phyloP scores from a whole-genome alignment of 257 asterid species.

The Gardenia jasminoides region DNA sequence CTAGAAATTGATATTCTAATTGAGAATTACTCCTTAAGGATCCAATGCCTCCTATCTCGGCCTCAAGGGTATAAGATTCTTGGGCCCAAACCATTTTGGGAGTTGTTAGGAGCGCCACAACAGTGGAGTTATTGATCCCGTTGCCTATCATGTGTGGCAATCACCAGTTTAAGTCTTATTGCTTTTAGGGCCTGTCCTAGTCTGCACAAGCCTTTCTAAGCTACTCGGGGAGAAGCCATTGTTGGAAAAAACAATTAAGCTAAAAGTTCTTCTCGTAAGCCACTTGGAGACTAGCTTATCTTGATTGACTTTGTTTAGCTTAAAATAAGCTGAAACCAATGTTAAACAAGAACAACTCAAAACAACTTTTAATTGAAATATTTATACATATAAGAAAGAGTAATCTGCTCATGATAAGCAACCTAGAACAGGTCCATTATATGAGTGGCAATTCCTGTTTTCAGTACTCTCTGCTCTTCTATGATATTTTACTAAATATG shows the following conservation, averaged over 20 bases:
- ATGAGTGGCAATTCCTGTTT: neutral
- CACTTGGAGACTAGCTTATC: neutral
- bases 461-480: conserved; percentile 3
- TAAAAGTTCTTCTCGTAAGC: neutral
- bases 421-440: neutral
- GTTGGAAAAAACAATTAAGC: neutral
- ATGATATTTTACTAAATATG: neutral
- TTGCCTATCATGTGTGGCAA: no score
- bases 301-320: neutral
- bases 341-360: neutral
- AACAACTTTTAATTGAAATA: neutral
- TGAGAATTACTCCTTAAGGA: no score
- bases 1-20: no score
- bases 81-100: no score
- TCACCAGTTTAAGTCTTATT: no score
- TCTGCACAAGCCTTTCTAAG: neutral
- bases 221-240: neutral
- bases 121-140: no score
- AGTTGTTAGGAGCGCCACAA: no score
- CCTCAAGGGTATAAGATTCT: no score
- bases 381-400: no score
- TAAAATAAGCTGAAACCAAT: no score
- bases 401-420: neutral
- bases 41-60: no score
- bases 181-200: neutral